Evolutionary conservation across 129 eudicot genomes (phyloP).

Genomic region (Saussurea involucrata): DNA sequence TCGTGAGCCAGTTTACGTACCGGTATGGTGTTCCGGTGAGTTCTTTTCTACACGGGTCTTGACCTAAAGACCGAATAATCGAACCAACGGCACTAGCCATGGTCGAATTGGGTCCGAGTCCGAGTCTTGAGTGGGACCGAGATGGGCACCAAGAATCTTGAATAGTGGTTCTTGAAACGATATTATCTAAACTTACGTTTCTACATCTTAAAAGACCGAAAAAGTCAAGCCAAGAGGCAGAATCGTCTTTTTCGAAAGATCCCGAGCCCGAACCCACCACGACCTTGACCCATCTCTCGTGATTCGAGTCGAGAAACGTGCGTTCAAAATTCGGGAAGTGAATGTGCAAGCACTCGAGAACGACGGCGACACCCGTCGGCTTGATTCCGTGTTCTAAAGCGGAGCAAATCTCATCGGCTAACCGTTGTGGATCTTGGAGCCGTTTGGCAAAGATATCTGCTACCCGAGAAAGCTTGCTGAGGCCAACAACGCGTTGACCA

Average conservation of each 20-base stretch:
- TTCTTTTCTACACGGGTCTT: conserved; percentile 74
- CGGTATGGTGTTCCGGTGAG: conserved; percentile 74
- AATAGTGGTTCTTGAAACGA: conserved; percentile 6
- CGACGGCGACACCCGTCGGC: conserved; percentile 81
- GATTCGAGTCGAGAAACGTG: conserved; percentile 42
- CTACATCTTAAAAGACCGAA: conserved; percentile 60
- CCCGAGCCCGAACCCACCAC: conserved; percentile 72
- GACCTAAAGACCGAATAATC: conserved; percentile 65
- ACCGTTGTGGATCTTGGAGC: conserved; percentile 81
- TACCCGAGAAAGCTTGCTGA: conserved; percentile 90
- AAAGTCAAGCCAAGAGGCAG: conserved; percentile 62
- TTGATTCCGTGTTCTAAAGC: conserved; percentile 74
- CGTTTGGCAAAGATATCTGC: conserved; percentile 87
- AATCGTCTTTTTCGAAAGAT: conserved; percentile 46
- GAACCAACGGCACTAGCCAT: conserved; percentile 58
- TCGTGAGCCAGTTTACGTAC: conserved; percentile 73
- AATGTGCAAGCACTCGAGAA: conserved; percentile 78
- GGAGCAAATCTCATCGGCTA: conserved; percentile 76
- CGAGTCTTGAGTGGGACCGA: conserved; percentile 32
- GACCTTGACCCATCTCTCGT: conserved; percentile 45
- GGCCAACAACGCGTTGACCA: conserved; percentile 86
- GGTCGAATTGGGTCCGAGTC: conserved; percentile 23
- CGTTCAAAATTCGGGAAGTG: conserved; percentile 59
- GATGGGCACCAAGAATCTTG: conserved; percentile 78
- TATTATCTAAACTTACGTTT: conserved; percentile 36